A percentile compares a stretch with the other conserved stretches of the same genome.
phyloP scores from a whole-genome alignment of 2,329 filamentous ascomycete species.

The Tolypocladium pustulatum region DNA sequence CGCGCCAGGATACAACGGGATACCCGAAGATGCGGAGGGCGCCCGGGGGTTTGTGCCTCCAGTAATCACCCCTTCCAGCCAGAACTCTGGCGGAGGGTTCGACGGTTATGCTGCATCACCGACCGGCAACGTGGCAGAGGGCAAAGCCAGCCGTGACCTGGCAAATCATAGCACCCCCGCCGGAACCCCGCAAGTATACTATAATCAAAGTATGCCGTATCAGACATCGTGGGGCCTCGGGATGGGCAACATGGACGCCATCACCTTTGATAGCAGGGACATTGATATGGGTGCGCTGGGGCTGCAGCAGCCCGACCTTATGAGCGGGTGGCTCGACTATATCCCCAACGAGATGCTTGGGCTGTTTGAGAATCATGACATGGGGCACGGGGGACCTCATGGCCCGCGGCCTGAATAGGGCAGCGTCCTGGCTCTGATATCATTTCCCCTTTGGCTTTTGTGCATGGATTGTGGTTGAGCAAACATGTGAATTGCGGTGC shows the following conservation, averaged over 20 bases:
- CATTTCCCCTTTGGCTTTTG: background rate
- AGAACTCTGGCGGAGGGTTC: slow-evolving; percentile 27
- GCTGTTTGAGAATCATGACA: slow-evolving; percentile 34
- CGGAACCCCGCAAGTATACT: slow-evolving; percentile 13
- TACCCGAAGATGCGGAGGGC: slow-evolving; percentile 18
- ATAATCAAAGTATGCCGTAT: slow-evolving; percentile 16
- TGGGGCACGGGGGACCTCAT: slow-evolving; percentile 12
- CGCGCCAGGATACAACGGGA: slow-evolving; percentile 18
- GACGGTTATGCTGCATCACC: slow-evolving; percentile 33
- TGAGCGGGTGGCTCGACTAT: slow-evolving; percentile 64
- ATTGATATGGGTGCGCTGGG: slow-evolving; percentile 63
- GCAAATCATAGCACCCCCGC: background rate
- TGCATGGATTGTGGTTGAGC: background rate
- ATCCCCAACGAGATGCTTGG: slow-evolving; percentile 55
- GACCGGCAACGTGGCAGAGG: slow-evolving; percentile 28
- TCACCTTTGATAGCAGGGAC: slow-evolving; percentile 69
- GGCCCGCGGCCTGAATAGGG: background rate
- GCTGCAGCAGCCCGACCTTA: slow-evolving; percentile 48
- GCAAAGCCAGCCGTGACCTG: background rate
- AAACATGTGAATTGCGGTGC: background rate
- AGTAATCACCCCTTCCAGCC: slow-evolving; percentile 30
- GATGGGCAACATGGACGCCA: slow-evolving; percentile 32
- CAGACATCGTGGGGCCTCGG: slow-evolving; percentile 19
- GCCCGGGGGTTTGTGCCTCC: slow-evolving; percentile 21
- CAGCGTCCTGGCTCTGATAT: background rate